These are phyloP conservation scores for Arctostaphylos glauca DNA, from an alignment of 148 eudicot genomes.

Conservation along the genomic window DNA sequence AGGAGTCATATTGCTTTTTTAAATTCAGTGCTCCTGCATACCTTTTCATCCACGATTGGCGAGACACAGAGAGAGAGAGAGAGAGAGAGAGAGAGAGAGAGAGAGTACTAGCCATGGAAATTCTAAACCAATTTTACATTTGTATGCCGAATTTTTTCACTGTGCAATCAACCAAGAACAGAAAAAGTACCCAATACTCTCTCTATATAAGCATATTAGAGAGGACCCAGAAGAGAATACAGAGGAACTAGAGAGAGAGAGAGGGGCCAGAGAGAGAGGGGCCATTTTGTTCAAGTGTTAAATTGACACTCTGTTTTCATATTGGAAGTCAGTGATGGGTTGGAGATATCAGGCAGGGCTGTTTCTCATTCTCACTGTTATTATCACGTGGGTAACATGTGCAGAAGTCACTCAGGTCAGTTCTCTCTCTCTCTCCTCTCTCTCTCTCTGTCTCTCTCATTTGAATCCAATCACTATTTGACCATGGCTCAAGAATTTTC, in stretches of 20 bases:
- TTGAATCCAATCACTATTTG: background rate
- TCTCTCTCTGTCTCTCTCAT: background rate
- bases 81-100: background rate
- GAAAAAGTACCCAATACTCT: background rate
- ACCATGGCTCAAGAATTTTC: background rate
- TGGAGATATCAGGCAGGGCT: conserved; percentile 69
- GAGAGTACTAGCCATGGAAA: background rate
- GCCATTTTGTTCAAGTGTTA: background rate
- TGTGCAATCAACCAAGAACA: background rate
- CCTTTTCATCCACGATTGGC: background rate
- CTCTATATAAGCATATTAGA: background rate
- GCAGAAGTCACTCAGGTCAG: conserved; percentile 89
- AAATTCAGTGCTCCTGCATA: background rate
- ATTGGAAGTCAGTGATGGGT: conserved; percentile 40
- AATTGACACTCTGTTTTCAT: background rate
- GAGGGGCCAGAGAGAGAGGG: background rate
- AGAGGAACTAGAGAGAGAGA: background rate
- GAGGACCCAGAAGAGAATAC: background rate
- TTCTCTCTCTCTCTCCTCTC: background rate
- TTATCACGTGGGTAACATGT: conserved; percentile 73
- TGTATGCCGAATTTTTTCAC: background rate
- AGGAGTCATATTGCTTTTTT: background rate
- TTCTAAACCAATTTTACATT: background rate
- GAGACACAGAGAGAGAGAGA: background rate
- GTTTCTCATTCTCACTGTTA: conserved; percentile 57